Evolutionary conservation across 2,329 filamentous ascomycete species (phyloP), one percentile per base, ranked within the genome.

Genomic region (Colletotrichum viniferum): DNA sequence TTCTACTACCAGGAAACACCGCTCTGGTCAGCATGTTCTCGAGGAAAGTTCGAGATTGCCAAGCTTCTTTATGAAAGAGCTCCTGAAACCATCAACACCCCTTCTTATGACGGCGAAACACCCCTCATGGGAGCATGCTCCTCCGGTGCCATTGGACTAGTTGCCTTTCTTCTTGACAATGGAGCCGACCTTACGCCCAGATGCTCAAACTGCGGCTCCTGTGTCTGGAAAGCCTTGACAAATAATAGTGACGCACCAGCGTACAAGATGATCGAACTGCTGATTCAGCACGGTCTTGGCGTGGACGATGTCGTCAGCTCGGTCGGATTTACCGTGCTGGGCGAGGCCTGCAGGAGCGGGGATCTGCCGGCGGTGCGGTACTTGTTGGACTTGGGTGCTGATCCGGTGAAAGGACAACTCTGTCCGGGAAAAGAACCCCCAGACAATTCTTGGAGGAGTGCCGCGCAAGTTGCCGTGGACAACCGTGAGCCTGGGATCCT

Each of bases 381-480:
- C 71, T 61, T 81, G 30, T 76, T 80, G 5, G 72, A 77, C 10
- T 76, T 74, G 13, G 80, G 80, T 3, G 79, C 77, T 9, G 75
- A 81, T 69, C 79, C 78, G 16, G 24, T 76, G 7, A 78, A 73
- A 36, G 77, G 73, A 12, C 71, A 77, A 12, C 71, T 68, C 13
- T 34, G 58, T 7, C 73, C 76, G 3, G 64, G 62, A 3, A 58
- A 62, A 9, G 26, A 66, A 4, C 30, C 71, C 9, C 16, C 30
- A 5, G 13, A 30, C 16, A 30, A 9, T 56, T 12, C 34, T 5
- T 81, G 79, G 79, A 67, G 75, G 26, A 78, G 75, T 13, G 79
- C 76, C 4, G 34, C 79, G 5, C 73, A 74, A 3, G 38, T 77
- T 14, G 74, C 77, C 2, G 21, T 48, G 18, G 30, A 72, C 7